Base-by-base conservation (phyloP, 2,329 filamentous ascomycete species). In the Berkeleyomyces rouxiae region DNA sequence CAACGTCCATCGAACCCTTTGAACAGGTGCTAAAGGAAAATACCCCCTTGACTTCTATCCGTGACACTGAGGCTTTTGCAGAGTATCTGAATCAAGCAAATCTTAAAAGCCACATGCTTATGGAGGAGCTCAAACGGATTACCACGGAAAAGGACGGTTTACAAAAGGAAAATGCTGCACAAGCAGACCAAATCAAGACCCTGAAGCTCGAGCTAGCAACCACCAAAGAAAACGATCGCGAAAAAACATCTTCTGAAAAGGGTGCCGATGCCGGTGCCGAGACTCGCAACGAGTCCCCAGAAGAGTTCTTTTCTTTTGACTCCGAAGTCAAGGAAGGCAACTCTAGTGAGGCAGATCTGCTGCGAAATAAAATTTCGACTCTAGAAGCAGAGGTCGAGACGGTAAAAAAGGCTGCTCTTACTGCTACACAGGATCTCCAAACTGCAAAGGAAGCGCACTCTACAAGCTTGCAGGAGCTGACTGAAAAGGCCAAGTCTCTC, bases 41-140 rank as follows among this genome's bases (percentile, higher is more conserved):
- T 68, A 99, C 93, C 0, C 92, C 93, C 2, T 77, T 97, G 43
- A 88, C 88, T 3, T 92, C 90, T 13, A 96, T 99, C 68, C 80
- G 79, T 67, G 93, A 99, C 65, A 89, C 92, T 0, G 82, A 83
- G 61, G 86, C 90, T 1, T 78, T 99, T 42, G 82, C 90, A 5
- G 92, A 97, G 73, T 99, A 96, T 70, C 78, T 99, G 37, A 90
- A 86, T 68, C 90, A 96, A 72, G 75, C 95, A 47, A 92, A 85
- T 65, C 73, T 91, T 61, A 92, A 95, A 70, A 85, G 86, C 49
- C 89, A 95, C 69, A 95, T 99, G 88, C 85, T 95, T 2, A 85
- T 95, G 82, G 87, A 95, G 55, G 93, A 99, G 73, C 78, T 96
- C 63, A 96, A 95, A 74, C 81, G 90, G 10, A 84, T 97, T 0